Base-by-base conservation (phyloP, 495 filamentous ascomycete species). In the Neurospora sp. region DNA sequence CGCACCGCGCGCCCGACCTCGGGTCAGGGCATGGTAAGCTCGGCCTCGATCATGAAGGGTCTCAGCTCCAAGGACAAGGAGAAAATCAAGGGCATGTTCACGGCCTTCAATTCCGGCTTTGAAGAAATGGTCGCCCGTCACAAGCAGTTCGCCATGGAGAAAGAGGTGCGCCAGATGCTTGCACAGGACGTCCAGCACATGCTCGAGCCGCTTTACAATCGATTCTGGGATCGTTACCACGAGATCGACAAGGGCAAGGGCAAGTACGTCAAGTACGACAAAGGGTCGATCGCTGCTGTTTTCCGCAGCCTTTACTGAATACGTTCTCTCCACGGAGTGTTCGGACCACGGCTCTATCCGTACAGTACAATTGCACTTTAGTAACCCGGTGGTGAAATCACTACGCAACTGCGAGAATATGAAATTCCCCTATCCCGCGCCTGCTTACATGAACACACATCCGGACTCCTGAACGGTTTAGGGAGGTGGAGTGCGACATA, bases 231-330 rank as follows among this genome's bases (percentile, higher is more conserved):
- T 83, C 90, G 94, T 23, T 99, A 99, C 83, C 95, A 98, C 80
- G 96, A 98, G 84, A 87, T 97, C 76, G 97, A 98, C 83, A 97
- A 96, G 83, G 94, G 96, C 40, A 93, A 93, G 80, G 94, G 94
- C 73, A 98, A 98, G 83, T 97, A 98, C 83, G 93, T 95, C 82
- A 97, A 95, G 85, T 98, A 96, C 80, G 94, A 98, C 83, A 97
- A 97, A 83, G 87, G 86, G 20, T 82, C 81, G 3, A 87, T 90
- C 70, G 84, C 88, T 20, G 84, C 83, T 39, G 83, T 90, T 40
- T 88, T 90, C 77, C 73, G 84, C 72, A 85, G 81, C 35, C 80
- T 87, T 31, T 86, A 84, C 73, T 85, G 54, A 62, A 16, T 16
- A 12, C 23, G 27, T 9, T 62, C 7, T 62, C 27, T 18, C 6